These are phyloP conservation scores for Nevesoporus exiguus DNA, from an alignment of 768 basidiomycete genomes.

Conservation along the genomic window DNA sequence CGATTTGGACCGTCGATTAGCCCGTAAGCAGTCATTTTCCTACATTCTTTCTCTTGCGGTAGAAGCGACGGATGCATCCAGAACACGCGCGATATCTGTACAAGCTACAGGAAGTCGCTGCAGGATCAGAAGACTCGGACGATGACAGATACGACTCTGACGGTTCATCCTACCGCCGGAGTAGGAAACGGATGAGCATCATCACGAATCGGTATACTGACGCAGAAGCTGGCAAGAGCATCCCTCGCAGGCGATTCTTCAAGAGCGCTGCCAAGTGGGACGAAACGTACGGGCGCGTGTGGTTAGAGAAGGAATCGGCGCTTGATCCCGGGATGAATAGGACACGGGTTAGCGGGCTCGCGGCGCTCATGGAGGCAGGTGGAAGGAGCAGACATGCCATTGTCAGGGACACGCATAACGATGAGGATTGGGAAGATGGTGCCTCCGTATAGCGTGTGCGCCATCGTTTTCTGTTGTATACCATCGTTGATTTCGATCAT, in stretches of 20 bases:
- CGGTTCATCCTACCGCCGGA: constrained; percentile 39
- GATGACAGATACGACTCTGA: constrained; percentile 49
- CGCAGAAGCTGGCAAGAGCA: constrained; percentile 32
- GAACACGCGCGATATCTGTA: constrained; percentile 69
- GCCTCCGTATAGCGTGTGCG: constrained; percentile 18
- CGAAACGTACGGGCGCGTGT: constrained; percentile 24
- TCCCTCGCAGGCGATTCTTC: constrained; percentile 55
- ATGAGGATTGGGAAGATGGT: constrained; percentile 34
- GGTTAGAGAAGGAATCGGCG: constrained; percentile 21
- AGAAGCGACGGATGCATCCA: constrained; percentile 23
- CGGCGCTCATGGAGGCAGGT: constrained; percentile 26
- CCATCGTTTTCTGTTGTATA: constrained; percentile 1
- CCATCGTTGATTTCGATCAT: background rate
- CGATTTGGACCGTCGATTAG: constrained; percentile 64
- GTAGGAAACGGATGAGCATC: constrained; percentile 65
- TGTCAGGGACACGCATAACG: constrained; percentile 14
- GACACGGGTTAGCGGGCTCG: constrained; percentile 13
- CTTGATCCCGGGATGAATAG: constrained; percentile 18
- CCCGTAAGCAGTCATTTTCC: constrained; percentile 48
- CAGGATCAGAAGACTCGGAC: constrained; percentile 46
- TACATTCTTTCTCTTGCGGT: background rate
- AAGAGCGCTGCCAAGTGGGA: constrained; percentile 43
- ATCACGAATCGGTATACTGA: constrained; percentile 59
- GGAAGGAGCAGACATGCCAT: constrained; percentile 15
- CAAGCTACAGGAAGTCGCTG: constrained; percentile 49